Evolutionary conservation across 179 eudicot genomes (phyloP).

Genomic region (Sideroxylon spinosum): DNA sequence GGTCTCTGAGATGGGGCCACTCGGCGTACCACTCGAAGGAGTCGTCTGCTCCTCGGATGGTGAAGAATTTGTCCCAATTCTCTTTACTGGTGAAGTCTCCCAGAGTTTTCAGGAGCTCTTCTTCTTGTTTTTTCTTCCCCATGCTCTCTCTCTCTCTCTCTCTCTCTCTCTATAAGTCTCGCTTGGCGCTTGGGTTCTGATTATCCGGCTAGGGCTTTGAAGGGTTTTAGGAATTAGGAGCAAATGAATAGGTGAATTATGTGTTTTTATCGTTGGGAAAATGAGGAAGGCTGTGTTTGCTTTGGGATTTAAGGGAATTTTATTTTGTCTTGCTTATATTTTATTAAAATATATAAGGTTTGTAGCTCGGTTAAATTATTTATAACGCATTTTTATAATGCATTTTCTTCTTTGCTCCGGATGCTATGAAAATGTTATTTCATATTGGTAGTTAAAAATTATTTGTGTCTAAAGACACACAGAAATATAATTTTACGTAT

Average conservation of each 20-base stretch:
- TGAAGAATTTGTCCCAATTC: conserved; percentile 93
- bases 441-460: no score
- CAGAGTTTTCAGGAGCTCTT: conserved; percentile 63
- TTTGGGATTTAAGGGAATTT: no score
- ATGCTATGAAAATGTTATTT: no score
- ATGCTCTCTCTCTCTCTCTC: conserved; percentile 16
- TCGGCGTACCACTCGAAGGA: conserved; percentile 97
- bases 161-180: no score
- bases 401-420: no score
- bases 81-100: conserved; percentile 83
- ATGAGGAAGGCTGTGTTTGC: neutral
- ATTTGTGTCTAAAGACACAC: no score
- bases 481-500: no score
- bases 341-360: no score
- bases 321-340: no score
- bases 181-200: neutral
- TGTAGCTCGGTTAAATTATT: no score
- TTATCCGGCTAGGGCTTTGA: neutral
- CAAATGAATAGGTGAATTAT: no score
- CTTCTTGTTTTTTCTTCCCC: conserved; percentile 28
- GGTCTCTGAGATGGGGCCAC: conserved; percentile 66
- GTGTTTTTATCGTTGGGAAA: neutral
- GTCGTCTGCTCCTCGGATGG: conserved; percentile 56
- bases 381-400: no score
- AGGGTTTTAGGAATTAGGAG: neutral